A percentile compares a stretch with the other conserved stretches of the same genome.
Conservation (phyloP, 164 flowering plant species). For the Cinnamomum chago region DNA sequence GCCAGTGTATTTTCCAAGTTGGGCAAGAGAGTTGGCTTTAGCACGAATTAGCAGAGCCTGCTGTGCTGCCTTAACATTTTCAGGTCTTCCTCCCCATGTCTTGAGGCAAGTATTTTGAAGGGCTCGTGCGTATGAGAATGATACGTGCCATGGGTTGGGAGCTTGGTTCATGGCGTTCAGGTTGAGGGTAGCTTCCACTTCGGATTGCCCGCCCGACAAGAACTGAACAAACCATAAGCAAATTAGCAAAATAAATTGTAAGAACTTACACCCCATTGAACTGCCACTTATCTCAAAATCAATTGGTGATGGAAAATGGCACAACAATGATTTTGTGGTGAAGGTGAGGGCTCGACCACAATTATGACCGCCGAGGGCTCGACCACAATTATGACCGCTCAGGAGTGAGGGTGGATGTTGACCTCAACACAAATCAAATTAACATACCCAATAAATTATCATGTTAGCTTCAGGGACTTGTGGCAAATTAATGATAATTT, state of each 20-base stretch:
- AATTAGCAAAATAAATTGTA: not conserved
- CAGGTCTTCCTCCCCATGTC: constrained; percentile 88
- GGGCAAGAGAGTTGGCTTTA: constrained; percentile 86
- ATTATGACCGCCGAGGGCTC: no score
- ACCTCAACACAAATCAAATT: not conserved
- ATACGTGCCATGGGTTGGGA: constrained; percentile 92
- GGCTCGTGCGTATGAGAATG: constrained; percentile 92
- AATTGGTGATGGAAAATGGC: no score
- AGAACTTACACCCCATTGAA: no score
- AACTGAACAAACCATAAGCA: constrained; percentile 39
- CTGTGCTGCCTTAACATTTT: constrained; percentile 80
- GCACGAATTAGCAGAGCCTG: constrained; percentile 65
- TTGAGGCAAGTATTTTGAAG: constrained; percentile 90
- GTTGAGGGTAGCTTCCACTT: constrained; percentile 87
- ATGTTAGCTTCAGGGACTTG: not conserved
- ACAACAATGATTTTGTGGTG: no score
- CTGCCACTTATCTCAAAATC: no score
- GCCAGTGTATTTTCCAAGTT: constrained; percentile 87
- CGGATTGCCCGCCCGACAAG: constrained; percentile 94
- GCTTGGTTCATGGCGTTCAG: constrained; percentile 89
- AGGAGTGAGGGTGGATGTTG: no score
- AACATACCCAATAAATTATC: not conserved
- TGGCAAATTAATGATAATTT: no score
- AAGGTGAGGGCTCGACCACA: no score
- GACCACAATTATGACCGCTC: no score